Evolutionary conservation across 2,329 filamentous ascomycete genomes (phyloP), one percentile per base, ranked within the genome.

Genomic region (Fusarium graminum): DNA sequence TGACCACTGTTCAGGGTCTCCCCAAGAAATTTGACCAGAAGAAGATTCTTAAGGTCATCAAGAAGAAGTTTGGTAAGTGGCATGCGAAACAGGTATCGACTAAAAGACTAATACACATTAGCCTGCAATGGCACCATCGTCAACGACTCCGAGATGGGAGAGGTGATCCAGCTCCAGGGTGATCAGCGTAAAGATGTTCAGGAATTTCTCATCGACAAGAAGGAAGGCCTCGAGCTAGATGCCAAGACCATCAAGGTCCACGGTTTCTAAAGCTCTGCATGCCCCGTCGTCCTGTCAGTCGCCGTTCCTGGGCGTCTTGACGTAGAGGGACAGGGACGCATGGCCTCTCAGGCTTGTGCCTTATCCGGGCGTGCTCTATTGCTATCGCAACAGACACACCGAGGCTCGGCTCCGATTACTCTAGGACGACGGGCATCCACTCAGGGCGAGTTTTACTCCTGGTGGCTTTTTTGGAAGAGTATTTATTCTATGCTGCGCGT

Each of bases 41-140:
- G 90, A 97, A 97, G 86, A 97, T 99, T 80, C 90, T 99, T 77
- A 97, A 97, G 87, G 94, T 97, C 83, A 97, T 98, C 87, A 98
- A 98, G 90, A 98, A 98, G 89, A 95, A 97, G 81, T 98, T 98
- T 78, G 91, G 91, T 93, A 86, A 67, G 88, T 76, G 19, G 42
- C n/a, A 39, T 4, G 7, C n/a, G 8, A 36, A 34, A 17, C 41
- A 17, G 26, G 28, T 34, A 42, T 10, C 4, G 4, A 8, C 4
- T 3, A n/a, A 16, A 9, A 29, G 22, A 36, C 61, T 59, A 60
- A 73, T 42, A 40, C 5, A 6, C 14, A 4, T 46, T 67, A 92
- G 94, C 95, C 82, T 98, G 94, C 92, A 98, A 99, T 97, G 95
- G 95, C 88, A 98, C 94, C 84, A 96, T 98, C 81, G 94, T 98